These are phyloP conservation scores for Olyra latifolia DNA, from an alignment of 176 grass and related monocot genomes.

Conservation along the genomic window DNA sequence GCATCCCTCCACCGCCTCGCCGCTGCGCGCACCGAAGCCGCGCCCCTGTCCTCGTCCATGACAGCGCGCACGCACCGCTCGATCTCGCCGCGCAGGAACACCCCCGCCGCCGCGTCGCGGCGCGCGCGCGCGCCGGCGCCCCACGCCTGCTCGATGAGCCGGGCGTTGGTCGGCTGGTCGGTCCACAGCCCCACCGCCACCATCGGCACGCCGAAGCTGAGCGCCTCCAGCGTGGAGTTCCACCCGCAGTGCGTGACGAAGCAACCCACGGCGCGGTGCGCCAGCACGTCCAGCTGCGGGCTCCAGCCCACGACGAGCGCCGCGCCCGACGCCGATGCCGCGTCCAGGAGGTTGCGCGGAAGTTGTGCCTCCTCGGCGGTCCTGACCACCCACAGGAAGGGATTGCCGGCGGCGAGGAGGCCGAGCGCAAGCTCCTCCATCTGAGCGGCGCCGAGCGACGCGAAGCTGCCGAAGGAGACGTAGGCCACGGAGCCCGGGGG, in stretches of 20 bases:
- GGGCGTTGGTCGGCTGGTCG: constrained; percentile 56
- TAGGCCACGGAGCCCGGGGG: constrained; percentile 48
- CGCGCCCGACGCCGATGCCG: constrained; percentile 17
- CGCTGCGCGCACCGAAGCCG: not conserved
- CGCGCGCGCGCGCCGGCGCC: constrained; percentile 31
- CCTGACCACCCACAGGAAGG: constrained; percentile 77
- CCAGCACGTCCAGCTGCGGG: constrained; percentile 63
- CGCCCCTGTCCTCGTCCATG: not conserved
- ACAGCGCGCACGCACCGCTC: constrained; percentile 25
- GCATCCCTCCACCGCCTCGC: not conserved
- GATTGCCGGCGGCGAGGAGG: constrained; percentile 35
- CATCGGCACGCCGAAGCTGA: constrained; percentile 60
- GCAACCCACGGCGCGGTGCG: constrained; percentile 56
- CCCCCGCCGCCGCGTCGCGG: not conserved
- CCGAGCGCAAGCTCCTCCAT: constrained; percentile 46
- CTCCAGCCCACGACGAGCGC: constrained; percentile 56
- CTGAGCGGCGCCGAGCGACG: constrained; percentile 40
- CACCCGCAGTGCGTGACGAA: constrained; percentile 79
- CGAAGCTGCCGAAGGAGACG: constrained; percentile 73
- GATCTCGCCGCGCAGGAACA: constrained; percentile 26
- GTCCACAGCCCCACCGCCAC: constrained; percentile 41
- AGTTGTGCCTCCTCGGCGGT: constrained; percentile 33
- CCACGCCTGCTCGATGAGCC: constrained; percentile 41
- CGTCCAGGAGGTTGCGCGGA: constrained; percentile 28
- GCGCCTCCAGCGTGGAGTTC: constrained; percentile 71